phyloP scores from a whole-genome alignment of 2,329 filamentous ascomycete species.

The Pezicula rhizophila region DNA sequence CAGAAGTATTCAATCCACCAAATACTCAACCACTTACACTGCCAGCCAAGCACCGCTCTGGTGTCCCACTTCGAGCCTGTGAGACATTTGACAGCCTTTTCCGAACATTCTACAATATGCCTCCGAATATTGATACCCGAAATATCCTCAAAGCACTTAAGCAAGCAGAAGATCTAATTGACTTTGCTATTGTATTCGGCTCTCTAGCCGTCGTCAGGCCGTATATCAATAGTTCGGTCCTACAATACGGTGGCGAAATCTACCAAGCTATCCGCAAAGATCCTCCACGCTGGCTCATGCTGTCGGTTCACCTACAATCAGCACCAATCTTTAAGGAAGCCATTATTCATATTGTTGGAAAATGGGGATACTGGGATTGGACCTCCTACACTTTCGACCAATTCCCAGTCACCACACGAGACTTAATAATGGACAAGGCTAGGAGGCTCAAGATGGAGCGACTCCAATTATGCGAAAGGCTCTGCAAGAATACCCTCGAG shows the following conservation, averaged over 20 bases:
- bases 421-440: constrained; percentile 10
- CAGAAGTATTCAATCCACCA: not conserved
- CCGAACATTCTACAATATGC: constrained; percentile 5
- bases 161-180: constrained; percentile 10
- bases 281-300: constrained; percentile 15
- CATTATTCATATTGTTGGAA: constrained; percentile 19
- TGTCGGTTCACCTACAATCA: constrained; percentile 11
- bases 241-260: constrained; percentile 10
- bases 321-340: constrained; percentile 18
- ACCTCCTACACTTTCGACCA: not conserved
- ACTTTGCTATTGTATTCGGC: constrained; percentile 6
- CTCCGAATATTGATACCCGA: constrained; percentile 7
- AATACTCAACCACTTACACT: not conserved
- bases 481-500: constrained; percentile 10
- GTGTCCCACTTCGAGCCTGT: not conserved
- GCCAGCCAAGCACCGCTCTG: not conserved
- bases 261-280: constrained; percentile 11
- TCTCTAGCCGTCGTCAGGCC: constrained; percentile 5
- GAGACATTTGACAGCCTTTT: constrained; percentile 16
- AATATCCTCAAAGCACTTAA: constrained; percentile 9
- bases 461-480: constrained; percentile 2
- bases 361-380: constrained; percentile 13
- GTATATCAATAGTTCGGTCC: constrained; percentile 7
- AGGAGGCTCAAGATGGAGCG: constrained; percentile 8
- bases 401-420: not conserved